Percentiles rank a stretch among this genome's conserved stretches.
phyloP scores from a whole-genome alignment of 148 eudicot genomes.

The Polygonum aviculare region DNA sequence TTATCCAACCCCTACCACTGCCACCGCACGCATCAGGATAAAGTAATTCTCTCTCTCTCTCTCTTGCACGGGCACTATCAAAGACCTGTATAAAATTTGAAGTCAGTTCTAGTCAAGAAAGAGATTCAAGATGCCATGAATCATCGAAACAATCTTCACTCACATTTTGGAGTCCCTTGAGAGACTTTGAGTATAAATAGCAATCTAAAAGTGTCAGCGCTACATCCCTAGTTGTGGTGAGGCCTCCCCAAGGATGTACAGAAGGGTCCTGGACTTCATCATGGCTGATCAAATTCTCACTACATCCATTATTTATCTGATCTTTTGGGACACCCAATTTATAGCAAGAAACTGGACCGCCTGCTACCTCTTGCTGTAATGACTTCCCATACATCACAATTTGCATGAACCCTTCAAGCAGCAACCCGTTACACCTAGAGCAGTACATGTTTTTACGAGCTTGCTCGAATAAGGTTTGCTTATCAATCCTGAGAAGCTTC shows the following conservation, averaged over 20 bases:
- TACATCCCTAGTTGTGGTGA: conserved; percentile 72
- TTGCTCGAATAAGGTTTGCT: conserved; percentile 83
- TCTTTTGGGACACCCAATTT: conserved; percentile 33
- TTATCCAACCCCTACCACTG: conserved; percentile 94
- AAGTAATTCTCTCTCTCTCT: conserved; percentile 83
- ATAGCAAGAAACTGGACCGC: conserved; percentile 28
- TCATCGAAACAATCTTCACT: conserved; percentile 6
- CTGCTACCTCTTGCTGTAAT: conserved; percentile 59
- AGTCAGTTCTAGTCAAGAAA: conserved; percentile 15
- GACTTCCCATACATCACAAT: conserved; percentile 92
- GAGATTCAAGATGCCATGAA: neutral
- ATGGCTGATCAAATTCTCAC: conserved; percentile 28
- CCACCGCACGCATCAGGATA: conserved; percentile 99
- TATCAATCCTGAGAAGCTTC: conserved; percentile 72
- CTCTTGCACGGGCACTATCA: conserved; percentile 91
- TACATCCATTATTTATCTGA: conserved; percentile 28
- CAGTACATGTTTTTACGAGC: conserved; percentile 97
- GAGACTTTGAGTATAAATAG: conserved; percentile 63
- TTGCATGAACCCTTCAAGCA: conserved; percentile 89
- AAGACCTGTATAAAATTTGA: conserved; percentile 53
- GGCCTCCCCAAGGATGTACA: conserved; percentile 98
- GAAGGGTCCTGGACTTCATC: conserved; percentile 87
- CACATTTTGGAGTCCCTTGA: conserved; percentile 86
- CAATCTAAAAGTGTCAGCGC: conserved; percentile 80
- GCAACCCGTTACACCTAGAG: conserved; percentile 90